These are phyloP conservation scores for Vaccinium macrocarpon DNA, from an alignment of 148 eudicot genomes.

Conservation along the genomic window DNA sequence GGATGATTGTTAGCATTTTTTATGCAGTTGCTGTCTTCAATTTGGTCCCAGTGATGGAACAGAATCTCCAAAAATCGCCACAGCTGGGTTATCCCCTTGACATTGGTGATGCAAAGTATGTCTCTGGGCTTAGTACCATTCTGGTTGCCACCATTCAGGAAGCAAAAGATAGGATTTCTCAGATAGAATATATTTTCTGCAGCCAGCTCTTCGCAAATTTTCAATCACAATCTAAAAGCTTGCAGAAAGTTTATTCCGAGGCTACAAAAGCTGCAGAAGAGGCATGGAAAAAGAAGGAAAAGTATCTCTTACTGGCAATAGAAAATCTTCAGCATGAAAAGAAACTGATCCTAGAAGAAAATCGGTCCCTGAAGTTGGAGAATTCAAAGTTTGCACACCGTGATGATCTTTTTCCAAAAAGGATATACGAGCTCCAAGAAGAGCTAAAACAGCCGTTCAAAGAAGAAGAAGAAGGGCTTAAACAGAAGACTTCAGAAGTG, in stretches of 20 bases:
- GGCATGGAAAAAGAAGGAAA: constrained; percentile 57
- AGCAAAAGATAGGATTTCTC: constrained; percentile 80
- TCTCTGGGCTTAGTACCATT: constrained; percentile 69
- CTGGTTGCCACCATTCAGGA: constrained; percentile 86
- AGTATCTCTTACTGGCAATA: constrained; percentile 40
- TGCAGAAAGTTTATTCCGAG: constrained; percentile 45
- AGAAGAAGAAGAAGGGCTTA: constrained; percentile 32
- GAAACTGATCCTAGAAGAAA: constrained; percentile 43
- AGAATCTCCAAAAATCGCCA: constrained; percentile 32
- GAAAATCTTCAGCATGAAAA: constrained; percentile 50
- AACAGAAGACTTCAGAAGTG: constrained; percentile 36
- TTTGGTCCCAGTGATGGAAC: constrained; percentile 35
- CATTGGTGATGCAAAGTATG: constrained; percentile 50
- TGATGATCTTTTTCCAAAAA: constrained; percentile 10
- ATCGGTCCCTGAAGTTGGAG: constrained; percentile 38
- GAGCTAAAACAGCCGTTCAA: constrained; percentile 26
- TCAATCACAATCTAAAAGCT: constrained; percentile 44
- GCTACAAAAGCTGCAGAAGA: constrained; percentile 65
- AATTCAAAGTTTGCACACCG: constrained; percentile 28
- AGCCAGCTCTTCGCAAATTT: constrained; percentile 71
- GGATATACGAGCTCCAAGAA: constrained; percentile 39
- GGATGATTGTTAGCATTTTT: not conserved
- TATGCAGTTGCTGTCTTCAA: constrained; percentile 16
- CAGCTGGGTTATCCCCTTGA: constrained; percentile 33
- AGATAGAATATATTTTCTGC: constrained; percentile 84